Conservation (phyloP, 2,329 filamentous ascomycete genomes). For the Phyllosticta citrichinensis region DNA sequence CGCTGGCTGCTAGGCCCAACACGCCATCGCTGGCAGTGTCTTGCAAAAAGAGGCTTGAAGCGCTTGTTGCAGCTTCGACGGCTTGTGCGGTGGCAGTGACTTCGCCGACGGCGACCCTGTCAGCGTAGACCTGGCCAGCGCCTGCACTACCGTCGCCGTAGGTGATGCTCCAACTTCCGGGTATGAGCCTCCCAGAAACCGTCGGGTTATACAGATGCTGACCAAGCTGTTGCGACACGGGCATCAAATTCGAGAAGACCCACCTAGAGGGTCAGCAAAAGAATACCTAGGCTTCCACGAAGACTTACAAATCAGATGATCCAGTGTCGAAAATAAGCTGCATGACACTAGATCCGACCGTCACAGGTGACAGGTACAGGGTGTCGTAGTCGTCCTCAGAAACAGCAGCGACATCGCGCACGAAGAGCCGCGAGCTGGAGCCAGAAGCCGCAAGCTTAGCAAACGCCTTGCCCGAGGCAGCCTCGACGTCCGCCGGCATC, state of each 20-base stretch:
- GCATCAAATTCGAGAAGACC: constrained; percentile 55
- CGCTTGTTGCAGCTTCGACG: constrained; percentile 52
- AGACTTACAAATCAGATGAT: constrained; percentile 59
- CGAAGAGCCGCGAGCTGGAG: constrained; percentile 17
- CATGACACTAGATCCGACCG: constrained; percentile 52
- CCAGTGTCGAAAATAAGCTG: constrained; percentile 64
- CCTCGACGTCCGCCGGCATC: constrained; percentile 20
- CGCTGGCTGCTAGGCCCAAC: constrained; percentile 51
- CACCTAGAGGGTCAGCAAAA: constrained; percentile 36
- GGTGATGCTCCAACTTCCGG: constrained; percentile 47
- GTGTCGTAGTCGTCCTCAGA: constrained; percentile 17
- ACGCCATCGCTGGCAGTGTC: constrained; percentile 49
- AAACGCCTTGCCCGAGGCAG: constrained; percentile 25
- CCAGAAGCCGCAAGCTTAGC: constrained; percentile 11
- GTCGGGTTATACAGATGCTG: constrained; percentile 49
- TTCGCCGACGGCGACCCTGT: constrained; percentile 52
- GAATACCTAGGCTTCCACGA: constrained; percentile 22
- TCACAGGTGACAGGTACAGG: constrained; percentile 43
- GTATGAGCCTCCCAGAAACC: constrained; percentile 36
- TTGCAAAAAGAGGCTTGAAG: constrained; percentile 44
- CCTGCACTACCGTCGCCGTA: constrained; percentile 59
- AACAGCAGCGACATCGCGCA: constrained; percentile 21
- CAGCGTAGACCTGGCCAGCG: constrained; percentile 54
- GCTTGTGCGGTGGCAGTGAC: constrained; percentile 52
- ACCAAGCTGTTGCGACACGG: constrained; percentile 39